Percentiles rank a stretch among this genome's conserved stretches.
Conservation (phyloP, 75 land plant genomes). For the Selaginella tamariscina region DNA sequence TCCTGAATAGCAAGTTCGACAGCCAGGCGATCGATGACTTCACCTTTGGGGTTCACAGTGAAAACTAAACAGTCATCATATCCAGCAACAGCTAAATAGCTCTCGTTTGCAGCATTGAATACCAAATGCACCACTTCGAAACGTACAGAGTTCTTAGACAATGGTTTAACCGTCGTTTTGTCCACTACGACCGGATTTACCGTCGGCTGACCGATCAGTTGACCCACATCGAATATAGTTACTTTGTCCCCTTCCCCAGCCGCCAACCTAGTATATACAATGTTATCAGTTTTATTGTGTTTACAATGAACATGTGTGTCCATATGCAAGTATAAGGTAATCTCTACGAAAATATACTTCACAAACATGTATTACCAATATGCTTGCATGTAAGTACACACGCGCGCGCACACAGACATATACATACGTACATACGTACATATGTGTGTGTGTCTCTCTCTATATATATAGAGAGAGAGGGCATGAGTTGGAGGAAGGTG, state of each 20-base stretch:
- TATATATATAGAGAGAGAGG: no score
- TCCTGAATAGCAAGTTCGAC: constrained; percentile 93
- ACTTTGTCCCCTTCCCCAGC: constrained; percentile 96
- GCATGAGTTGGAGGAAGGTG: no score
- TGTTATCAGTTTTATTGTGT: no score
- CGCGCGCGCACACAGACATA: no score
- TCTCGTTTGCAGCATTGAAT: constrained; percentile 69
- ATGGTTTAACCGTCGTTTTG: constrained; percentile 76
- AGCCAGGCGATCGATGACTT: constrained; percentile 81
- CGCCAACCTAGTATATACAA: no score
- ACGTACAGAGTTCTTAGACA: constrained; percentile 77
- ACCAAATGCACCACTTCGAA: constrained; percentile 84
- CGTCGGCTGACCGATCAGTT: constrained; percentile 78
- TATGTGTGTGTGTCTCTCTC: no score
- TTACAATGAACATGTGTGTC: no score
- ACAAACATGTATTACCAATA: no score
- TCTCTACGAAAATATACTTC: no score
- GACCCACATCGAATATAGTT: constrained; percentile 78
- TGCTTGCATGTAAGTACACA: no score
- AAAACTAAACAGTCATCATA: constrained; percentile 91
- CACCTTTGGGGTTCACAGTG: constrained; percentile 76
- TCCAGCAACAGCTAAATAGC: constrained; percentile 83
- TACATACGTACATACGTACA: no score
- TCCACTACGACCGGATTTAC: constrained; percentile 67
- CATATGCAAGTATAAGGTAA: no score